Conservation (phyloP, 2,329 filamentous ascomycete genomes). For the Ceratocystiopsis minuta region DNA sequence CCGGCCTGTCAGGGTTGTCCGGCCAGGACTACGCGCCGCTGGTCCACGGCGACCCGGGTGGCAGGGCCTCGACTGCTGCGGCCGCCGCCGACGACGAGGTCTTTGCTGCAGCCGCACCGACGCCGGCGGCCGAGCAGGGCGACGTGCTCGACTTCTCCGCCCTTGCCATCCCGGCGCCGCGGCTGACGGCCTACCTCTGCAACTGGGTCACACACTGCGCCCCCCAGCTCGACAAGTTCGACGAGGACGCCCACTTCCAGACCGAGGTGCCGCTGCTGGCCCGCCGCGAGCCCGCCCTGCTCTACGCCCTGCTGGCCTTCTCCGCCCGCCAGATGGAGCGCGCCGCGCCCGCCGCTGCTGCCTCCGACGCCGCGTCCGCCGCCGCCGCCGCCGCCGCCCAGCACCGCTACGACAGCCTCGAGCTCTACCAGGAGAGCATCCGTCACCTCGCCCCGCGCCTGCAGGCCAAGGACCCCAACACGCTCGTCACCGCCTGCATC, state of each 20-base stretch:
- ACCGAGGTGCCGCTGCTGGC: conserved; percentile 32
- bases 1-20: not conserved
- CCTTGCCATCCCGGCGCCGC: not conserved
- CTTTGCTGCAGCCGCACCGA: not conserved
- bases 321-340: conserved; percentile 35
- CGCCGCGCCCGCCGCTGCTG: conserved; percentile 6
- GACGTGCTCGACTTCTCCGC: conserved; percentile 10
- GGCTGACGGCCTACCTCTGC: conserved; percentile 18
- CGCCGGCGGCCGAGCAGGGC: too few relatives aligned
- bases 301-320: conserved; percentile 33
- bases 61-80: not conserved
- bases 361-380: conserved; percentile 8
- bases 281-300: conserved; percentile 24
- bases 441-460: conserved; percentile 20
- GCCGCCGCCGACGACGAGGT: conserved; percentile 8
- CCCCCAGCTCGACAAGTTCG: conserved; percentile 11
- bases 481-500: conserved; percentile 22
- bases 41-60: too few relatives aligned
- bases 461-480: conserved; percentile 15
- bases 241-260: conserved; percentile 32
- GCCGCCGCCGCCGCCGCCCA: conserved; percentile 15
- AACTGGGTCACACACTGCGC: conserved; percentile 3
- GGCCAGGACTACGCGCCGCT: too few relatives aligned
- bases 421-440: conserved; percentile 36
- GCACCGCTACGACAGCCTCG: conserved; percentile 31